Conservation (phyloP, 1,284 basidiomycete genomes). For the Naganishia liquefaciens region DNA sequence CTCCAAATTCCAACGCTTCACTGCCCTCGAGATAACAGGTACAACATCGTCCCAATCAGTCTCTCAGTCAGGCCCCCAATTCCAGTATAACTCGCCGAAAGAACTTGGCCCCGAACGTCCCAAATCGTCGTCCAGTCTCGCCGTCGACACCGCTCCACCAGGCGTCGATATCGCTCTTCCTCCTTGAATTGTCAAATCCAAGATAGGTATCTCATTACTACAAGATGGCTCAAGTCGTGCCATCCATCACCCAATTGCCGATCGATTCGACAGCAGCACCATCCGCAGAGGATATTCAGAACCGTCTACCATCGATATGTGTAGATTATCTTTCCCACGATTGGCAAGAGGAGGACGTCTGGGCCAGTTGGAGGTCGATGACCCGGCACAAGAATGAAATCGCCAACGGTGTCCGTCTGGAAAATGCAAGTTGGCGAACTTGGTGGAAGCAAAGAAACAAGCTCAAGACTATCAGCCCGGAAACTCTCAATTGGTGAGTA, state of each 20-base stretch:
- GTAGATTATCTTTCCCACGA: constrained; percentile 79
- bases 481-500: constrained; percentile 97
- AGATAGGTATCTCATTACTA: background rate
- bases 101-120: no score
- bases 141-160: background rate
- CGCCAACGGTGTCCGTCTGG: constrained; percentile 88
- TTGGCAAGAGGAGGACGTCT: constrained; percentile 98
- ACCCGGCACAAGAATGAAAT: constrained; percentile 98
- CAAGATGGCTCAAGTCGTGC: constrained; percentile 45
- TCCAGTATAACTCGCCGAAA: no score
- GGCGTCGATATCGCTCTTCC: constrained; percentile 1
- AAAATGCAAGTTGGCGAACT: constrained; percentile 97
- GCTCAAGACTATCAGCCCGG: constrained; percentile 90
- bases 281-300: constrained; percentile 59
- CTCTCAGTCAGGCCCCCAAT: no score
- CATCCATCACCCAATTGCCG: constrained; percentile 47
- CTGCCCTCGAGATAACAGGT: no score
- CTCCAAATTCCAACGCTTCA: no score
- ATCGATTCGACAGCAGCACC: constrained; percentile 53
- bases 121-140: constrained; percentile 1
- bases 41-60: no score
- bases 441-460: constrained; percentile 99
- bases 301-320: constrained; percentile 61
- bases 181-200: background rate
- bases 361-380: constrained; percentile 98